These are phyloP conservation scores for Capronia epimyces DNA, from an alignment of 2,329 filamentous ascomycete genomes.

Conservation along the genomic window DNA sequence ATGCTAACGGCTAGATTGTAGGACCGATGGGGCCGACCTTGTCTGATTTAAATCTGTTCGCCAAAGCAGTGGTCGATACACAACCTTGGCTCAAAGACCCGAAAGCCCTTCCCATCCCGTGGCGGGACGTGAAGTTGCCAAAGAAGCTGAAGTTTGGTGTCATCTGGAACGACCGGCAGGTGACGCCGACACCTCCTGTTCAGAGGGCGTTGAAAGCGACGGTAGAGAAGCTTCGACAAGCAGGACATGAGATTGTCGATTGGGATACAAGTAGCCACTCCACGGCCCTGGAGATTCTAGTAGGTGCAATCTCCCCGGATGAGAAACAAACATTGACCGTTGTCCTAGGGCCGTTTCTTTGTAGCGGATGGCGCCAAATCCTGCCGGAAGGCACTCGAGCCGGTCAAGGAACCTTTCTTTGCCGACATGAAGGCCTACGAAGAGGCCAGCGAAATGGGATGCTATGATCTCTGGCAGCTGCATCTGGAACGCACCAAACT, in stretches of 20 bases:
- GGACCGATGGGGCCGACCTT: constrained; percentile 54
- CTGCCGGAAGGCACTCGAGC: constrained; percentile 36
- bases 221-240: constrained; percentile 35
- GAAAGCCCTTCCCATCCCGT: constrained; percentile 49
- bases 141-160: constrained; percentile 25
- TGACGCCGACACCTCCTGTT: constrained; percentile 19
- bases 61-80: constrained; percentile 34
- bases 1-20: constrained; percentile 38
- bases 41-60: constrained; percentile 43
- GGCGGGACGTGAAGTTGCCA: constrained; percentile 45
- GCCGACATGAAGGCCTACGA: constrained; percentile 18
- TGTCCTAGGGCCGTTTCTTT: neutral
- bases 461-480: constrained; percentile 37
- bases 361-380: constrained; percentile 1
- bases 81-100: constrained; percentile 53
- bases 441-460: constrained; percentile 29
- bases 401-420: neutral
- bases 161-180: constrained; percentile 16
- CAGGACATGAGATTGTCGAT: constrained; percentile 49
- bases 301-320: constrained; percentile 58
- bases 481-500: constrained; percentile 40
- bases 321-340: constrained; percentile 49
- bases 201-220: constrained; percentile 11
- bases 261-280: constrained; percentile 41
- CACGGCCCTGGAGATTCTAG: constrained; percentile 34